Conservation (phyloP, 2,329 filamentous ascomycete genomes). For the Zymoseptoria passerinii region DNA sequence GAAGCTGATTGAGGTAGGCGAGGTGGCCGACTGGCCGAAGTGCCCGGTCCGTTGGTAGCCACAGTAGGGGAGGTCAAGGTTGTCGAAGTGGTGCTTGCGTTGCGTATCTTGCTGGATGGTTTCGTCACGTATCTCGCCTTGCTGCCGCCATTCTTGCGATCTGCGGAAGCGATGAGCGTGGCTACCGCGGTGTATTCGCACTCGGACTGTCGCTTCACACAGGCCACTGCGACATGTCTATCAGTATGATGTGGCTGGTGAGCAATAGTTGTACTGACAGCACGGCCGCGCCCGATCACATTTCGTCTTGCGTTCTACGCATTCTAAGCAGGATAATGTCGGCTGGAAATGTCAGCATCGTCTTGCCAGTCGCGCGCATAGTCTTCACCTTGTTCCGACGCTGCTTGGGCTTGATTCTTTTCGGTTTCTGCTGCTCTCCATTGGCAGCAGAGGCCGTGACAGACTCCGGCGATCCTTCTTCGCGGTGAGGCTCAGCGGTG, state of each 20-base stretch:
- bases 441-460: not conserved
- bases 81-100: slow-evolving; percentile 20
- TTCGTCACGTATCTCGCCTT: slow-evolving; percentile 28
- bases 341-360: not conserved
- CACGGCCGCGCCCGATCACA: slow-evolving; percentile 64
- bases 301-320: slow-evolving; percentile 78
- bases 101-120: slow-evolving; percentile 29
- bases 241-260: not conserved
- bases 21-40: slow-evolving; percentile 18
- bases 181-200: slow-evolving; percentile 71
- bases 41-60: slow-evolving; percentile 24
- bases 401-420: slow-evolving; percentile 47
- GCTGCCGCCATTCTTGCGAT: slow-evolving; percentile 31
- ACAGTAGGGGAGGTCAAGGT: slow-evolving; percentile 18
- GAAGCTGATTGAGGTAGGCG: slow-evolving; percentile 12
- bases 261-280: slow-evolving; percentile 3
- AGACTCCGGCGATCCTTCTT: not conserved
- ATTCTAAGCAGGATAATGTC: slow-evolving; percentile 47
- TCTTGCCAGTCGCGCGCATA: slow-evolving; percentile 35
- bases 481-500: not conserved
- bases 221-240: slow-evolving; percentile 32
- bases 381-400: slow-evolving; percentile 78
- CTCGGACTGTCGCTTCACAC: slow-evolving; percentile 66
- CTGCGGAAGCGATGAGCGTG: slow-evolving; percentile 55
- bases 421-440: not conserved